Base-by-base conservation (phyloP, 768 basidiomycete species). In the Wakefieldia striispora region DNA sequence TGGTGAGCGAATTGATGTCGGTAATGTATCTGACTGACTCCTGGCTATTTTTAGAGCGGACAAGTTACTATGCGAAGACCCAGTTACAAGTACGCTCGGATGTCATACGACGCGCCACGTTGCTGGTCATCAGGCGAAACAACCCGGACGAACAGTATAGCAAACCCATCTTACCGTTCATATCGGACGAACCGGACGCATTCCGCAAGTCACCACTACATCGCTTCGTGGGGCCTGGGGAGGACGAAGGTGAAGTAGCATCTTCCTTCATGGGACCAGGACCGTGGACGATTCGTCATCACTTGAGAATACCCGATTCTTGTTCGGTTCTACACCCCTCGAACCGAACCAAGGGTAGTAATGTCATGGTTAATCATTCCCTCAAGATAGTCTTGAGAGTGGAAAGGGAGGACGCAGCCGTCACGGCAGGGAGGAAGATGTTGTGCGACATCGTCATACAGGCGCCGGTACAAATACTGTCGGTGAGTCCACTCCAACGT, bases 361-460 rank as follows among this genome's bases (percentile, higher is more conserved):
- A 90, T 60, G 83, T 97, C 55, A 69, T 75, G 14, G 78, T 97
- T 34, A 71, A 76, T 0, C 95, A 99, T 65, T 68, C 74, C 43
- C 72, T 99, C 46, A 94, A 92, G 72, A 77, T 91, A 43, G 76
- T 88, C 24, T 79, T 97, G 47, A 76, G 93, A 33, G 85, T 95
- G 14, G 86, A 93, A 68, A 77, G 86, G 20, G 91, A 91, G 54
- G 84, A 90, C 59, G 57, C 63, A 19, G 71, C 75, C 14, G 86
- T 88, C 63, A 88, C 90, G 64, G 73, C 76, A 31, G 87, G 88
- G 31, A 86, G 79, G 68, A 77, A 82, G 55, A 95, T 91, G 70
- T 66, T 90, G 60, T 92, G 87, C 65, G 94, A 94, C 64, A 90
- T 95, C 56, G 81, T 88, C 24, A 80, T 95, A 51, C 86, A 92